These are phyloP conservation scores for Zygosaccharomyces bisporus DNA, from an alignment of 805 yeast species.

Conservation along the genomic window DNA sequence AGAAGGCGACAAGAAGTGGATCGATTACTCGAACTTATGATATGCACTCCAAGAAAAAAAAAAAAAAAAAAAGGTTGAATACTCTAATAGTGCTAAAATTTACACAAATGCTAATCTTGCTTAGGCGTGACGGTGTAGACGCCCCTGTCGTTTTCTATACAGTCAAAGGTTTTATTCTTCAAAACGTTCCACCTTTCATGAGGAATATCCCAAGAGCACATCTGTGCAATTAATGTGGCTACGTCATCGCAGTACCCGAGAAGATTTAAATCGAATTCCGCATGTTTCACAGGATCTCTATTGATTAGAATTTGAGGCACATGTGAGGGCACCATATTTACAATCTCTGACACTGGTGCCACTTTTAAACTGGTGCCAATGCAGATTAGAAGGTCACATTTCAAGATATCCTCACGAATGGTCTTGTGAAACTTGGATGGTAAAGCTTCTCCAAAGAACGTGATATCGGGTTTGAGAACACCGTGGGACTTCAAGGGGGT, in stretches of 20 bases:
- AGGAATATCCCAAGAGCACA: constrained; percentile 56
- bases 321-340: constrained; percentile 63
- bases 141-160: constrained; percentile 31
- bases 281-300: constrained; percentile 68
- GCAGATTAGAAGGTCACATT: constrained; percentile 76
- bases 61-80: not conserved
- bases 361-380: constrained; percentile 91
- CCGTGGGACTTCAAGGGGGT: constrained; percentile 54
- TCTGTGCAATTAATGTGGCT: constrained; percentile 58
- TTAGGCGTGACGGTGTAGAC: constrained; percentile 26
- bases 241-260: constrained; percentile 83
- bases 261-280: constrained; percentile 72
- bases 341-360: constrained; percentile 86
- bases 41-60: not conserved
- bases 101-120: constrained; percentile 7
- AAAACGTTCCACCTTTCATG: constrained; percentile 47
- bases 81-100: not conserved
- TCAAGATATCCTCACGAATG: constrained; percentile 53
- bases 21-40: not conserved
- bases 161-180: constrained; percentile 22
- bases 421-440: constrained; percentile 65
- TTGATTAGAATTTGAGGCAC: constrained; percentile 82
- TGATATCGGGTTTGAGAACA: constrained; percentile 87
- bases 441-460: constrained; percentile 83
- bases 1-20: too few species aligned